Evolutionary conservation across 1,284 basidiomycete genomes (phyloP).

Genomic region (Coniophora puteana): DNA sequence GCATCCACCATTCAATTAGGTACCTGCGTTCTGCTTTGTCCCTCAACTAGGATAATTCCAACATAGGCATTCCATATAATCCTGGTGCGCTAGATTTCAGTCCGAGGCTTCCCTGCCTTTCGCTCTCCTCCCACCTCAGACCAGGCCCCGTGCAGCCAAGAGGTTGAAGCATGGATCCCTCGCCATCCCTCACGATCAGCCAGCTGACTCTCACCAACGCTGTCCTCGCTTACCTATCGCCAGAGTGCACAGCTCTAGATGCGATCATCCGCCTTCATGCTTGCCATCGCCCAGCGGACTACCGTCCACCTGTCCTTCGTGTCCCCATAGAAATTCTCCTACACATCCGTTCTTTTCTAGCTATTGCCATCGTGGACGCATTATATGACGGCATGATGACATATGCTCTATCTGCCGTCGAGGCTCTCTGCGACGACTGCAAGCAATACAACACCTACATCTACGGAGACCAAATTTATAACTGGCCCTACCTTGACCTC

Average conservation of each 20-base stretch:
- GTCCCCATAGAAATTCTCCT: slow-evolving; percentile 51
- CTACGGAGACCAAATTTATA: slow-evolving; percentile 26
- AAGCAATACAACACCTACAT: slow-evolving; percentile 27
- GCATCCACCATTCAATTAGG: slow-evolving; percentile 18
- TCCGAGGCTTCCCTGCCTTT: slow-evolving; percentile 12
- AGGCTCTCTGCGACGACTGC: slow-evolving; percentile 26
- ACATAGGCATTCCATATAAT: slow-evolving; percentile 7
- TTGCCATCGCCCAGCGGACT: slow-evolving; percentile 21
- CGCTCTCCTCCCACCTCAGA: slow-evolving; percentile 19
- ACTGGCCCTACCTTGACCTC: too few relatives aligned
- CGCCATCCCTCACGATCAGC: slow-evolving; percentile 28
- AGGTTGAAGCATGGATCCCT: slow-evolving; percentile 13
- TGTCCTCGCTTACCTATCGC: slow-evolving; percentile 43
- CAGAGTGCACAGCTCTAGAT: slow-evolving; percentile 39
- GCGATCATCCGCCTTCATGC: slow-evolving; percentile 22
- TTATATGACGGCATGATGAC: slow-evolving; percentile 24
- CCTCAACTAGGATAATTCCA: slow-evolving; percentile 2
- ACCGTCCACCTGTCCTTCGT: slow-evolving; percentile 21
- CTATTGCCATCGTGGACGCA: slow-evolving; percentile 17
- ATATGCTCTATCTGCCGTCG: slow-evolving; percentile 18
- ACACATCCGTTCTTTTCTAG: slow-evolving; percentile 27
- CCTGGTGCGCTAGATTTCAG: slow-evolving; percentile 22
- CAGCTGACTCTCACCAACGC: slow-evolving; percentile 42
- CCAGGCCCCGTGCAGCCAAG: slow-evolving; percentile 9
- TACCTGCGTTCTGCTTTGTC: neutral